Evolutionary conservation across 2,329 filamentous ascomycete genomes (phyloP).

Genomic region (Myrmaecium sp.): DNA sequence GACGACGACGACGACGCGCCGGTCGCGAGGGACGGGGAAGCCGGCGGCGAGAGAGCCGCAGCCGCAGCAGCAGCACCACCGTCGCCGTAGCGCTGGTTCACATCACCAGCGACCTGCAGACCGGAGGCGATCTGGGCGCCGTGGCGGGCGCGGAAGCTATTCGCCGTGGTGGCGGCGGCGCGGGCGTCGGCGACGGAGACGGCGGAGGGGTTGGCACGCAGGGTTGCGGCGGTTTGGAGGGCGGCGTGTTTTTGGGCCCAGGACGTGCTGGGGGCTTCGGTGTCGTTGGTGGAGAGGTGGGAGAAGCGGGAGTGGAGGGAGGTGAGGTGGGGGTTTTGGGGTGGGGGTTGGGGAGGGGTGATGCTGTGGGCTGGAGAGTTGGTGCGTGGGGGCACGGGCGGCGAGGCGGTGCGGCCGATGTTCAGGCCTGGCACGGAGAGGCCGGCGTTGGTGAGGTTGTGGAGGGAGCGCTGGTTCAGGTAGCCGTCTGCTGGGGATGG

Average conservation of each 20-base stretch:
- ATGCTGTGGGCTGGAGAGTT: conserved; percentile 11
- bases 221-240: conserved; percentile 40
- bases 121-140: conserved; percentile 50
- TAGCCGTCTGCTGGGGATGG: conserved; percentile 19
- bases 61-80: conserved; percentile 12
- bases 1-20: conserved; percentile 8
- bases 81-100: conserved; percentile 46
- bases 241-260: conserved; percentile 47
- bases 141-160: conserved; percentile 54
- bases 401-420: conserved; percentile 38
- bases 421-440: conserved; percentile 64
- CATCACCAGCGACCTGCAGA: conserved; percentile 35
- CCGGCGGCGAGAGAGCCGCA: conserved; percentile 7
- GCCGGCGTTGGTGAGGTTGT: conserved; percentile 53
- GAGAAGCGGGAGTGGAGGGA: conserved; percentile 53
- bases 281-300: conserved; percentile 18
- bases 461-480: conserved; percentile 43
- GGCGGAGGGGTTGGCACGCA: conserved; percentile 44
- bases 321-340: conserved; percentile 32
- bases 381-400: conserved; percentile 14
- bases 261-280: conserved; percentile 31
- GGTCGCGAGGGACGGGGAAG: conserved; percentile 1
- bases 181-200: conserved; percentile 43
- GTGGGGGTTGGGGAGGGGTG: conserved; percentile 12
- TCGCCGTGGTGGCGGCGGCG: conserved; percentile 42